Conservation (phyloP, 306 rosid genomes). For the Cucumis melo region DNA sequence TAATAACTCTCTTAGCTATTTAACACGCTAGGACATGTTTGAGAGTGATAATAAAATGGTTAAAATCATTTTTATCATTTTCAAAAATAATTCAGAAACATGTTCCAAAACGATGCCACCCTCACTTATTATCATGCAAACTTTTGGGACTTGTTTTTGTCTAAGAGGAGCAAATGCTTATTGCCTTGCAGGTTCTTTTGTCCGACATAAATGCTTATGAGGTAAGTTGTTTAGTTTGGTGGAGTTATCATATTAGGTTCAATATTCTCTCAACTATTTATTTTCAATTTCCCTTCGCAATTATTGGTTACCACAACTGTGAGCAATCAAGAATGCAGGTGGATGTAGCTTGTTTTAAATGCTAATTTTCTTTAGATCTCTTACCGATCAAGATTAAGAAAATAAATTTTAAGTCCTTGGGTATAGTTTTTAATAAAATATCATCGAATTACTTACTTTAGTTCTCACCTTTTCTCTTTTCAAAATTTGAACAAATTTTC, state of each 20-base stretch:
- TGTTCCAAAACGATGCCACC: neutral
- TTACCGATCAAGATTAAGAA: neutral
- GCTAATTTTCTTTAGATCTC: neutral
- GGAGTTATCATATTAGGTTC: neutral
- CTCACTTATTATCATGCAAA: neutral
- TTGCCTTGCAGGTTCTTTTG: slow-evolving; percentile 65
- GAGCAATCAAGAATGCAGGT: neutral
- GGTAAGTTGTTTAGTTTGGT: slow-evolving; percentile 26
- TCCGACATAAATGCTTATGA: slow-evolving; percentile 79
- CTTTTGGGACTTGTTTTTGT: neutral
- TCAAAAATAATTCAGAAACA: too few species aligned
- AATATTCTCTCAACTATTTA: neutral
- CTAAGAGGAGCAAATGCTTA: slow-evolving; percentile 1
- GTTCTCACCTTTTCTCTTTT: neutral
- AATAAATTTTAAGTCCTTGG: neutral
- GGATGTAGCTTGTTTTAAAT: neutral
- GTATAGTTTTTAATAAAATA: neutral
- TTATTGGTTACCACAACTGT: neutral
- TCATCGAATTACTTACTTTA: neutral
- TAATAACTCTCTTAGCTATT: neutral
- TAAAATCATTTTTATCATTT: too few species aligned
- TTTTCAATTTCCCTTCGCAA: neutral
- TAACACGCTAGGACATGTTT: too few species aligned
- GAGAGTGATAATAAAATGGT: too few species aligned
- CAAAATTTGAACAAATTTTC: neutral